Percentiles rank a stretch among this genome's conserved stretches.
Evolutionary conservation across 164 flowering plant species (phyloP).

Genomic region (Platanus orientalis): DNA sequence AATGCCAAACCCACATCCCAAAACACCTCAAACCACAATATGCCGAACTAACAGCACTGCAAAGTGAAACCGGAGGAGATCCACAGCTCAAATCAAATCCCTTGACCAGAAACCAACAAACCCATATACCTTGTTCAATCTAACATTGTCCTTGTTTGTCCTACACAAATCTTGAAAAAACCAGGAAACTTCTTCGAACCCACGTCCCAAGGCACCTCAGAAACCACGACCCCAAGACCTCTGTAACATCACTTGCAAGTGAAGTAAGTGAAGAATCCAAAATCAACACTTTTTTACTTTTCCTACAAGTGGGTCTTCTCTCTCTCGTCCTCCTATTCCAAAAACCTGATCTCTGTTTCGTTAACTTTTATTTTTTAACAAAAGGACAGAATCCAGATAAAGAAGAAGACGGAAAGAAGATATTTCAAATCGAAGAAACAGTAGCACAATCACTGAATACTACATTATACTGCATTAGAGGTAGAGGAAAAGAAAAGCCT

Average conservation of each 20-base stretch:
- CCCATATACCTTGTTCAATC: constrained; percentile 8
- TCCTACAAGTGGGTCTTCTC: constrained; percentile 16
- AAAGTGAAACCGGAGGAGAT: constrained; percentile 22
- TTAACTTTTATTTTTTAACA: not conserved
- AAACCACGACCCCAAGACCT: constrained; percentile 8
- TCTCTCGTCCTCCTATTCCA: no score
- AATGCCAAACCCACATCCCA: constrained; percentile 16
- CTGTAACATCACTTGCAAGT: constrained; percentile 28
- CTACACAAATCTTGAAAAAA: not conserved
- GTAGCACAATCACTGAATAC: not conserved
- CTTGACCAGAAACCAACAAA: constrained; percentile 11
- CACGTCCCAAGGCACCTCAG: constrained; percentile 22
- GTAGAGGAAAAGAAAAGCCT: constrained; percentile 25
- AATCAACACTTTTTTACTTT: constrained; percentile 9
- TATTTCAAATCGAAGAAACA: constrained; percentile 17
- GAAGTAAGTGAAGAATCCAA: constrained; percentile 29
- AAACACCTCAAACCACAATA: constrained; percentile 15
- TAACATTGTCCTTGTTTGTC: not conserved
- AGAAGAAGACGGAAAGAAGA: not conserved
- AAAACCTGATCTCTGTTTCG: not conserved
- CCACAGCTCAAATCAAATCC: constrained; percentile 25
- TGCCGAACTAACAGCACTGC: constrained; percentile 25
- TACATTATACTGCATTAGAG: no score
- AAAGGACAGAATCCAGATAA: constrained; percentile 20
- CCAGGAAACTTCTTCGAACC: constrained; percentile 8